These are phyloP conservation scores for Solanum okadae DNA, from an alignment of 257 asterid species.

Conservation along the genomic window DNA sequence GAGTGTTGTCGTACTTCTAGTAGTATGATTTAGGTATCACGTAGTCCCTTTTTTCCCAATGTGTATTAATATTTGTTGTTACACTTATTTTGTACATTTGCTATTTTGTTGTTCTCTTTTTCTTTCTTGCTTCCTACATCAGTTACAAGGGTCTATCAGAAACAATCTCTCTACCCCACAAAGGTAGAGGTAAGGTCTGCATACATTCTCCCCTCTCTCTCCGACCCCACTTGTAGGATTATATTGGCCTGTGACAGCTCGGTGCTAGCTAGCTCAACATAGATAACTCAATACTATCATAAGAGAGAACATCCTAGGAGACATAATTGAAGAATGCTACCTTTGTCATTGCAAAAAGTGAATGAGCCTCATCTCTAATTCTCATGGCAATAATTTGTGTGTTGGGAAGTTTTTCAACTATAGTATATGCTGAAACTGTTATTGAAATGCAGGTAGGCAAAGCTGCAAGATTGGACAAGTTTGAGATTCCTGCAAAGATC, in stretches of 20 bases:
- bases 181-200: background rate
- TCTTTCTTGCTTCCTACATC: background rate
- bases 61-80: background rate
- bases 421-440: background rate
- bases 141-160: background rate
- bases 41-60: background rate
- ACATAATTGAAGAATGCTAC: background rate
- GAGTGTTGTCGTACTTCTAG: background rate
- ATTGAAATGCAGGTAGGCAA: constrained; percentile 53
- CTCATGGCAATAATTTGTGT: background rate
- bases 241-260: background rate
- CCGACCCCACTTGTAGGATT: background rate
- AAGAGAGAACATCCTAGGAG: background rate
- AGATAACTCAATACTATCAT: background rate
- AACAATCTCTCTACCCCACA: background rate
- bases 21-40: background rate
- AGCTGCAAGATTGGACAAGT: constrained; percentile 64
- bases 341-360: background rate
- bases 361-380: background rate
- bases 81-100: background rate
- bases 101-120: background rate
- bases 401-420: background rate
- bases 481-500: constrained; percentile 81
- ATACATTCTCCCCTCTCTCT: background rate
- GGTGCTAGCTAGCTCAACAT: background rate